Base-by-base conservation (phyloP, 192 early-diverging fungal species). In the Coemansia reversa region DNA sequence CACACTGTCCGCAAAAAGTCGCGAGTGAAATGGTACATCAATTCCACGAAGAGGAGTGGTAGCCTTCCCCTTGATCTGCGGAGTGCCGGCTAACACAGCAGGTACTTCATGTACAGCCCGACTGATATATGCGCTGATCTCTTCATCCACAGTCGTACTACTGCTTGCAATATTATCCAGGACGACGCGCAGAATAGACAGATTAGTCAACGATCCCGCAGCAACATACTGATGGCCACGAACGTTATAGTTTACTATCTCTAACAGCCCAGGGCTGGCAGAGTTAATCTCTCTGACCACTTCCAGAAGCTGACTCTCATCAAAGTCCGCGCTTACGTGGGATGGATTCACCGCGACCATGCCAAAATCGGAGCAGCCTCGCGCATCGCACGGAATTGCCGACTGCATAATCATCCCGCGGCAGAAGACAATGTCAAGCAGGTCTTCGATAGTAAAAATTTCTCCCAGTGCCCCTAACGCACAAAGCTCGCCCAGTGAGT, bases 181-280 rank as follows among this genome's bases (percentile, higher is more conserved):
- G 24, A 93, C 91, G 55, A 83, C 75, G n/a, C 91, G 85, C 42
- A 98, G 84, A 24, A 84, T 84, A n/a, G 93, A 89, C 52, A 98
- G 80, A 76, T 87, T 88, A 51, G 77, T 60, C 55, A 93, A 74
- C n/a, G 90, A 84, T 69, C 95, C 95, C 53, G 94, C 88, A 56
- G 90, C 88, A 19, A 98, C 93, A 62, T 96, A 98, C 83, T 98
- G 95, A 80, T 90, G 87, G 79, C 90, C 93, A 64, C 91, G 90
- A 49, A 98, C 91, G 82, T 98, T 98, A 85, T 86, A 95, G 85
- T 98, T 98, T 61, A 96, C 95, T 81, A 98, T 91, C 65, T 97
- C 93, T 55, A 94, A 69, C 28, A 97, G 81, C 35, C 83, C 86
- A 20, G 79, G 74, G n/a, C 88, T 84, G 48, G 82, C 63, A 82